Conservation (phyloP, 257 asterid genomes). For the Handroanthus guayacan region DNA sequence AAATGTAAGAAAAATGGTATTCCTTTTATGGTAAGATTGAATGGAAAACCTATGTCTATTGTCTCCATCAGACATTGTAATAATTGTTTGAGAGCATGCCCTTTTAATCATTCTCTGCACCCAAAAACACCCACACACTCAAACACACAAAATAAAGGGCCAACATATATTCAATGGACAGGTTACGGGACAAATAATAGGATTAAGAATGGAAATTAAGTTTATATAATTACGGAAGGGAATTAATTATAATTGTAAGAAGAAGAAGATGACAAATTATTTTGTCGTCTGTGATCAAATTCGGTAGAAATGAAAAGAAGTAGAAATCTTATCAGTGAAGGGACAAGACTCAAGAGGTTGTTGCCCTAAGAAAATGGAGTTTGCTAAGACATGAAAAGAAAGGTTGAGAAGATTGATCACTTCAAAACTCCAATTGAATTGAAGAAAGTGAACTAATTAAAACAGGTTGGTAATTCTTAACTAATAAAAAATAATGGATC, state of each 20-base stretch:
- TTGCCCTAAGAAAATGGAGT: neutral
- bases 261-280: neutral
- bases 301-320: neutral
- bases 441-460: too few species aligned
- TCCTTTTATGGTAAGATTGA: conserved; percentile 20
- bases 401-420: too few species aligned
- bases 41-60: conserved; percentile 13
- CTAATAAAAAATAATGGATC: too few species aligned
- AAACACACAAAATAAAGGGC: neutral
- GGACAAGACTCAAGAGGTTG: neutral
- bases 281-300: too few species aligned
- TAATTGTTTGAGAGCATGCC: conserved; percentile 34
- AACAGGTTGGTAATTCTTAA: too few species aligned
- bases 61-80: conserved; percentile 28
- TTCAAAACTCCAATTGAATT: too few species aligned
- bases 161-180: neutral
- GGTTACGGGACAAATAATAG: neutral
- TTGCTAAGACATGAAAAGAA: neutral
- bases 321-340: neutral
- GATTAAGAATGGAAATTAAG: neutral
- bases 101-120: conserved; percentile 30
- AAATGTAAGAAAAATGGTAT: neutral
- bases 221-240: neutral
- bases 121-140: conserved; percentile 12
- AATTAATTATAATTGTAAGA: neutral